phyloP scores from a whole-genome alignment of 1,284 basidiomycete species.

The Ceratobasidium sp. region DNA sequence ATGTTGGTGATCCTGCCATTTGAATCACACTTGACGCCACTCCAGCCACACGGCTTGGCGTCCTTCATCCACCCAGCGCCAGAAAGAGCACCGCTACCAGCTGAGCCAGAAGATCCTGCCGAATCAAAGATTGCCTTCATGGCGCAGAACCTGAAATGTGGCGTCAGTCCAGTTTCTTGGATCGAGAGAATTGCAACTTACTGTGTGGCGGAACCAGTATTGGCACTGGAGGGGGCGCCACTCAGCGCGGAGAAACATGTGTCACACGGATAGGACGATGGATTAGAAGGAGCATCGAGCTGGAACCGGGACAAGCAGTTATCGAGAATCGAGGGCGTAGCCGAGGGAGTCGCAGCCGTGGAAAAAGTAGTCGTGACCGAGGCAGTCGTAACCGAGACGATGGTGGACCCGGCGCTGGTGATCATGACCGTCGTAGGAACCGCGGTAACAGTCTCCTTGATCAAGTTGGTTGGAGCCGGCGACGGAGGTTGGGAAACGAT shows the following conservation, averaged over 20 bases:
- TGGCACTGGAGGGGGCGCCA: conserved; percentile 44
- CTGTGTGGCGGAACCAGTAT: conserved; percentile 34
- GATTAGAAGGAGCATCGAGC: conserved; percentile 60
- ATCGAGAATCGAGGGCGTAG: conserved; percentile 57
- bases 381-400: conserved; percentile 4
- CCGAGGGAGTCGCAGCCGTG: conserved; percentile 46
- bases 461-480: conserved; percentile 20
- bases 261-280: conserved; percentile 61
- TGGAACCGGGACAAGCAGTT: conserved; percentile 62
- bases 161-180: not conserved
- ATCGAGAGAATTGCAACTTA: not conserved
- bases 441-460: conserved; percentile 4
- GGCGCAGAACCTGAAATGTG: conserved; percentile 55
- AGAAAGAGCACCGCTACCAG: conserved; percentile 57
- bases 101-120: conserved; percentile 50
- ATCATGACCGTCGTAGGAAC: conserved; percentile 28
- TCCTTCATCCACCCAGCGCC: conserved; percentile 63
- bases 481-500: conserved; percentile 6
- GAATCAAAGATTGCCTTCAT: conserved; percentile 62
- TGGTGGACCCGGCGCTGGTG: conserved; percentile 43
- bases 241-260: conserved; percentile 60
- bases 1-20: conserved; percentile 59
- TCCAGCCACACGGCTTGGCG: conserved; percentile 62
- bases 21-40: conserved; percentile 60
- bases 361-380: conserved; percentile 37